Evolutionary conservation across 2,329 filamentous ascomycete genomes (phyloP).

Genomic region (Pseudocercospora crystallina): DNA sequence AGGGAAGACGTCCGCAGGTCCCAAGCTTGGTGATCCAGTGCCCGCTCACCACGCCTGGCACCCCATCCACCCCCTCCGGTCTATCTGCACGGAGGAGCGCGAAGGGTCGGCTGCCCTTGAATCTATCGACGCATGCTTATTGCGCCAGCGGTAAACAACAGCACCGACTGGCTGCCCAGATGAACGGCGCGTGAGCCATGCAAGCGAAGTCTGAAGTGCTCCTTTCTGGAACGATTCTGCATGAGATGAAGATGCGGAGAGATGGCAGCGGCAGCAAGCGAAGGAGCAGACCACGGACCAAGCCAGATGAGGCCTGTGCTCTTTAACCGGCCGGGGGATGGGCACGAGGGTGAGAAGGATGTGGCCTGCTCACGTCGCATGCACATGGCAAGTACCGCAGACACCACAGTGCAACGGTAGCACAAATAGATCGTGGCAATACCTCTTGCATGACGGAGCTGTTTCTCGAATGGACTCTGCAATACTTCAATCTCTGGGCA

Average conservation of each 20-base stretch:
- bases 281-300: background rate
- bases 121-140: background rate
- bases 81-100: no score
- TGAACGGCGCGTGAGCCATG: slow-evolving; percentile 5
- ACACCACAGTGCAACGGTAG: background rate
- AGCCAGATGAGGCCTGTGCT: background rate
- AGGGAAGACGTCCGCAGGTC: slow-evolving; percentile 8
- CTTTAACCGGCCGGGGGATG: slow-evolving; percentile 6
- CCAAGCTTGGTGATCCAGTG: slow-evolving; percentile 1
- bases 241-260: background rate
- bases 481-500: no score
- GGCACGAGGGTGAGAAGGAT: slow-evolving; percentile 5
- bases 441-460: no score
- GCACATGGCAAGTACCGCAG: slow-evolving; percentile 8
- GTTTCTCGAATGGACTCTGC: no score
- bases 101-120: no score
- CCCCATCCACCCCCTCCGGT: background rate
- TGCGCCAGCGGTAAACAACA: slow-evolving; percentile 2
- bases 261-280: background rate
- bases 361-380: slow-evolving; percentile 8
- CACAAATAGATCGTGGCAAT: background rate
- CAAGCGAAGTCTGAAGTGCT: slow-evolving; percentile 11
- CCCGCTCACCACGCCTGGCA: slow-evolving; percentile 6
- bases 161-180: background rate
- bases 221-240: slow-evolving; percentile 17